These are phyloP conservation scores for Alternaria longipes DNA, from an alignment of 2,329 filamentous ascomycete species.

Conservation along the genomic window DNA sequence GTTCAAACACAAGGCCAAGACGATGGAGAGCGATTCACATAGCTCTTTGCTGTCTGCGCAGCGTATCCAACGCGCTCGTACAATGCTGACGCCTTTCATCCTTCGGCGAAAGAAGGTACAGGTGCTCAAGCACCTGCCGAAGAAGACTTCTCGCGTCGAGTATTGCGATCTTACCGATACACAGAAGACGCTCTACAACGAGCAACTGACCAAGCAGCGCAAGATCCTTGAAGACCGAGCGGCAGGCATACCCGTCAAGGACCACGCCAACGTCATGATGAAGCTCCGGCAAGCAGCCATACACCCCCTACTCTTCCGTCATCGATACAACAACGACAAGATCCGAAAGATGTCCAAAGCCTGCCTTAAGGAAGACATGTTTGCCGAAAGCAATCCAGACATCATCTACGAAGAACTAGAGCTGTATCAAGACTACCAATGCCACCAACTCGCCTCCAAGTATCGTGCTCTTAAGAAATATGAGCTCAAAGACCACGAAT, in stretches of 20 bases:
- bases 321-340: constrained; percentile 77
- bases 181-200: constrained; percentile 78
- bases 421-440: constrained; percentile 68
- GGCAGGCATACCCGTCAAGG: constrained; percentile 63
- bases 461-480: constrained; percentile 65
- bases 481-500: constrained; percentile 67
- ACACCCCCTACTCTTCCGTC: constrained; percentile 87
- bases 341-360: constrained; percentile 81
- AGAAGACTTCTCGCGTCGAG: constrained; percentile 79
- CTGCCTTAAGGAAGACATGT: constrained; percentile 73
- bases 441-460: constrained; percentile 65
- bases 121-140: constrained; percentile 82
- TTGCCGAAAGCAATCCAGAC: constrained; percentile 59
- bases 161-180: constrained; percentile 79
- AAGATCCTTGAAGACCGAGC: constrained; percentile 68
- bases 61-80: constrained; percentile 84
- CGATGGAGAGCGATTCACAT: constrained; percentile 74
- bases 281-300: constrained; percentile 91
- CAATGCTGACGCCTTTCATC: constrained; percentile 95
- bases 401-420: constrained; percentile 64
- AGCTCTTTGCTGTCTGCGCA: constrained; percentile 86
- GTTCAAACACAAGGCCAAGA: constrained; percentile 91
- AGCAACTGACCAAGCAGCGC: constrained; percentile 70
- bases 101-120: constrained; percentile 92
- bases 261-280: constrained; percentile 72